Base-by-base conservation (phyloP, 371 early-diverging fungal species). In the Lichtheimia hyalospora region DNA sequence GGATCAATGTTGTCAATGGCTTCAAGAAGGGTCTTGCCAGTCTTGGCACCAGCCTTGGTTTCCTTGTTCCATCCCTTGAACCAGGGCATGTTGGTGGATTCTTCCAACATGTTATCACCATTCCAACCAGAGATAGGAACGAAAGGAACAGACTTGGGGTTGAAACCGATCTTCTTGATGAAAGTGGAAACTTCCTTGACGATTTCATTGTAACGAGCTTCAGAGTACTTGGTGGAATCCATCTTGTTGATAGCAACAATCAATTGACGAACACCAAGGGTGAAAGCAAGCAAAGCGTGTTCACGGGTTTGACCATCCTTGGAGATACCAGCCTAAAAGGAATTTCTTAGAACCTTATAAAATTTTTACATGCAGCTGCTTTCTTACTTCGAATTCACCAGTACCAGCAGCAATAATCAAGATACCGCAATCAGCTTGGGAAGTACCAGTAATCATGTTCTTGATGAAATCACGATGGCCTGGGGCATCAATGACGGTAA, bases 391-490 rank as follows among this genome's bases (percentile, higher is more conserved):
- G 90, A 98, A 98, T 84, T 97, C 98, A 84, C 95, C 96, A 67
- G 70, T 70, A 70, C 89, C 89, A 64, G 93, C 93, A 72, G 95
- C 93, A 76, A 98, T 91, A 67, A 98, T 93, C 60, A 99, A 88
- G 67, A 99, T 88, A 73, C 96, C 70, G 55, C 74, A 74, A 60
- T 70, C 70, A 41, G 70, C 86, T 69, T 93, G 96, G 74, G 94
- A 93, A 63, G 98, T 95, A 83, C 97, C 98, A 73, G 94, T 93
- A 73, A 99, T 97, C 98, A 99, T 98, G 94, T 96, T 98, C 88
- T 94, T 92, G 85, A 99, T 96, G 88, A 96, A 99, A 82, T 96
- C 95, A 81, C 96, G 92, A 88, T 99, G 99, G 53, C 99, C 99
- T 55, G 99, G 99, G 70, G 98, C 96, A 81, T 96, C 96, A 81